phyloP scores from a whole-genome alignment of 805 yeast species.

The Schwanniomyces yamadae region DNA sequence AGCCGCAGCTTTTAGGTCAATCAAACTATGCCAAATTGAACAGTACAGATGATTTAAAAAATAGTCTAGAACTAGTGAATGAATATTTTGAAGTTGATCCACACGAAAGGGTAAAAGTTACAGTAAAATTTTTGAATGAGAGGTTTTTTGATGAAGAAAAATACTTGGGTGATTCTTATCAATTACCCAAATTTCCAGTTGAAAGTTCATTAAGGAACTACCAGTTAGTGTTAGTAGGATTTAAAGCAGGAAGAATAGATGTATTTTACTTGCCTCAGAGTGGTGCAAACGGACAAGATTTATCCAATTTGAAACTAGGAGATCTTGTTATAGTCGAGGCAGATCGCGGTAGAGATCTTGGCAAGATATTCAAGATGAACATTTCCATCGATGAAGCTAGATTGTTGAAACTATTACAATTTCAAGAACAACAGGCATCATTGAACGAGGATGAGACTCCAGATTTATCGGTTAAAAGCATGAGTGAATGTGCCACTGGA shows the following conservation, averaged over 20 bases:
- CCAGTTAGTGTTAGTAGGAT: constrained; percentile 62
- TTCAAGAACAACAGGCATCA: constrained; percentile 70
- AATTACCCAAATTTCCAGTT: constrained; percentile 35
- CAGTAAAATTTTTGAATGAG: constrained; percentile 24
- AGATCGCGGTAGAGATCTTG: constrained; percentile 77
- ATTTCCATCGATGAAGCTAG: constrained; percentile 68
- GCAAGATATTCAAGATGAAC: constrained; percentile 58
- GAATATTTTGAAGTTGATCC: constrained; percentile 39
- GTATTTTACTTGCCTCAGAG: constrained; percentile 60
- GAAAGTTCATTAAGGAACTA: constrained; percentile 35
- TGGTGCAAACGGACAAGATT: constrained; percentile 14
- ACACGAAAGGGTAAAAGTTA: constrained; percentile 40
- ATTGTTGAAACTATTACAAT: constrained; percentile 60
- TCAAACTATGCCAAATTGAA: constrained; percentile 1
- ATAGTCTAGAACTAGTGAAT: constrained; percentile 20
- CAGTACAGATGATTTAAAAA: constrained; percentile 8
- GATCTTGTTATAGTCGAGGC: constrained; percentile 83
- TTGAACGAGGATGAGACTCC: constrained; percentile 35
- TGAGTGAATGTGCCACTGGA: constrained; percentile 13
- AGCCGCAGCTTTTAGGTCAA: constrained; percentile 1
- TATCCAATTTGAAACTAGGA: constrained; percentile 43
- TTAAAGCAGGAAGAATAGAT: constrained; percentile 78
- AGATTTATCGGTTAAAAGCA: constrained; percentile 24
- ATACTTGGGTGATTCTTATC: constrained; percentile 28
- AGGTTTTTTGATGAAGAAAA: constrained; percentile 30